These are phyloP conservation scores for Cucurbita pepo DNA, from an alignment of 306 rosid species.

Conservation along the genomic window DNA sequence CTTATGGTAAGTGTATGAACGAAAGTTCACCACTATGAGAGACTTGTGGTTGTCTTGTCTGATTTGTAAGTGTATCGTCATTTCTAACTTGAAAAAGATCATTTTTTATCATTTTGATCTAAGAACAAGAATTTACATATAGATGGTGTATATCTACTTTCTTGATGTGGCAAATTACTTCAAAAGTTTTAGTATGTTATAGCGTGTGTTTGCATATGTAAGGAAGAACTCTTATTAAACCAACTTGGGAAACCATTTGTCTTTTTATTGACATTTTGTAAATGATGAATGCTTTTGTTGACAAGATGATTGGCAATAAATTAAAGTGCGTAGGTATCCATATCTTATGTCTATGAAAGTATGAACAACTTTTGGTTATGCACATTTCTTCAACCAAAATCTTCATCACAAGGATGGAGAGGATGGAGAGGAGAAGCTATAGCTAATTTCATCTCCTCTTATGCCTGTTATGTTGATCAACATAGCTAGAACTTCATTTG, in stretches of 20 bases:
- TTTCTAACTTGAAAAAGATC: background rate
- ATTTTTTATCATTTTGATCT: background rate
- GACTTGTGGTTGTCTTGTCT: background rate
- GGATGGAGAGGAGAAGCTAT: constrained; percentile 16
- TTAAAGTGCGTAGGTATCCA: constrained; percentile 7
- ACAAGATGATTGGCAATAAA: constrained; percentile 22
- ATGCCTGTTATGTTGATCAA: constrained; percentile 22
- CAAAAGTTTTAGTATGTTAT: no score
- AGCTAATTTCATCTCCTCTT: constrained; percentile 22
- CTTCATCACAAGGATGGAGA: constrained; percentile 10
- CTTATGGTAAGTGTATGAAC: no score
- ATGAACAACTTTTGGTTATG: background rate
- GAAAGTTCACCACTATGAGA: background rate
- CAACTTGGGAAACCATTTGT: background rate
- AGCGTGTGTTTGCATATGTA: background rate
- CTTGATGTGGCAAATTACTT: background rate
- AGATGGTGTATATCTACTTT: background rate
- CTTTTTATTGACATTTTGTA: background rate
- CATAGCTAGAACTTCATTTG: constrained; percentile 71
- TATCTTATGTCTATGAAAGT: background rate
- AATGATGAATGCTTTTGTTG: constrained; percentile 26
- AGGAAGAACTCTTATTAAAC: background rate
- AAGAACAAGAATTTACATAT: background rate
- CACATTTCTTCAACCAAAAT: constrained; percentile 12
- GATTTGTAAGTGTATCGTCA: background rate